Percentiles rank a stretch among this genome's conserved stretches.
Evolutionary conservation across 2,329 filamentous ascomycete genomes (phyloP).

Genomic region (Penicillium glabrum): DNA sequence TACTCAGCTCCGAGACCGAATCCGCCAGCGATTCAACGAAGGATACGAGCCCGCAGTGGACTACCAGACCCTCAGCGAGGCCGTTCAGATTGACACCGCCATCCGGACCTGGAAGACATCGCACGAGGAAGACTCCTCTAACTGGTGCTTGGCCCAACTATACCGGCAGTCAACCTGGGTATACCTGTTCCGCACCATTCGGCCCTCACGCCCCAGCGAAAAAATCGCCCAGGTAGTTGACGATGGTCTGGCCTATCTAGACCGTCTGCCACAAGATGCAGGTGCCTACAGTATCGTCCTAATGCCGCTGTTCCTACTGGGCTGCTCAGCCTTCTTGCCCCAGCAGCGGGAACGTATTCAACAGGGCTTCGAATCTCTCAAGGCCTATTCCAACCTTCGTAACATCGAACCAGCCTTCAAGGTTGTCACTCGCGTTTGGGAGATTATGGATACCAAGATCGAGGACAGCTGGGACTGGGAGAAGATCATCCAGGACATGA

Average conservation of each 20-base stretch:
- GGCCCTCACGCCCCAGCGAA: conserved; percentile 54
- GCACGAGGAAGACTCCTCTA: conserved; percentile 51
- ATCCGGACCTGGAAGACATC: conserved; percentile 73
- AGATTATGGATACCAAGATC: conserved; percentile 58
- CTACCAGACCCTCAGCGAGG: conserved; percentile 69
- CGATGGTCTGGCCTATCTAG: conserved; percentile 57
- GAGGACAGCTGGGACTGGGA: conserved; percentile 65
- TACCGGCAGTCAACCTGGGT: conserved; percentile 65
- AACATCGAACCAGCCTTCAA: conserved; percentile 59
- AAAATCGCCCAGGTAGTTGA: conserved; percentile 60
- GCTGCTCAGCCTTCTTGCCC: conserved; percentile 59
- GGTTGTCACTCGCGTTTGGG: conserved; percentile 59
- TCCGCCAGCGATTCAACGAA: conserved; percentile 65
- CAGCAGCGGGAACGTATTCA: conserved; percentile 57
- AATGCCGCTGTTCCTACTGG: conserved; percentile 62
- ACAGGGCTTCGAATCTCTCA: conserved; percentile 54
- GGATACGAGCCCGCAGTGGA: conserved; percentile 68
- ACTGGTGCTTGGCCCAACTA: conserved; percentile 58
- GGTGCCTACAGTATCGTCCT: conserved; percentile 60
- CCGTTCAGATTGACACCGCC: conserved; percentile 71
- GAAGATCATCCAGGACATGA: conserved; percentile 57
- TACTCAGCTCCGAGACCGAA: conserved; percentile 71
- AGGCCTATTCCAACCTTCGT: conserved; percentile 57
- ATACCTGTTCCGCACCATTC: conserved; percentile 62
- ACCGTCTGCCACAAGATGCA: conserved; percentile 54